Conservation (phyloP, 192 early-diverging fungal species). For the Lobosporangium transversale region DNA sequence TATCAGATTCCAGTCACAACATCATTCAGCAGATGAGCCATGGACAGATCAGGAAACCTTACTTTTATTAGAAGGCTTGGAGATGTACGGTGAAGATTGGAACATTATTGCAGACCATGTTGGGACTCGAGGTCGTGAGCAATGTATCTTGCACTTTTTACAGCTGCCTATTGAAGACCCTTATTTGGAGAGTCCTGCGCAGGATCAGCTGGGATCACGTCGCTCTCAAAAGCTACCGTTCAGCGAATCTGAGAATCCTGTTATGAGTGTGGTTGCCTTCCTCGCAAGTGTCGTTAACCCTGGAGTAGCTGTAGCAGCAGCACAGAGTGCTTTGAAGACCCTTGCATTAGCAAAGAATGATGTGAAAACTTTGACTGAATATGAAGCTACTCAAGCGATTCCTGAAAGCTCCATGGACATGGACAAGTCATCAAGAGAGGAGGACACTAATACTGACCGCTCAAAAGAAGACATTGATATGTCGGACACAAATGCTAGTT, state of each 20-base stretch:
- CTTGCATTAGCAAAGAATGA: slow-evolving; percentile 55
- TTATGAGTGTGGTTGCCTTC: slow-evolving; percentile 91
- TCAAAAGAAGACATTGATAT: slow-evolving; percentile 7
- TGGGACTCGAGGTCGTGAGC: slow-evolving; percentile 87
- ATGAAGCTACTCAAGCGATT: slow-evolving; percentile 1
- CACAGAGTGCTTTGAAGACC: slow-evolving; percentile 83
- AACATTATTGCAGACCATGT: slow-evolving; percentile 91
- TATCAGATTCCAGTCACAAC: slow-evolving; percentile 70
- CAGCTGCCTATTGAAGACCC: slow-evolving; percentile 91
- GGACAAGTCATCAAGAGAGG: slow-evolving; percentile 20
- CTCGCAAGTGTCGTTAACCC: slow-evolving; percentile 89
- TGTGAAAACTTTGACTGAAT: slow-evolving; percentile 29
- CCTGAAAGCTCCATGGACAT: slow-evolving; percentile 46
- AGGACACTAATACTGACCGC: not conserved
- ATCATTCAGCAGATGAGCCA: slow-evolving; percentile 63
- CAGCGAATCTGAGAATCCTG: slow-evolving; percentile 85
- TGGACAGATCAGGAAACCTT: slow-evolving; percentile 93
- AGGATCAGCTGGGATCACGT: slow-evolving; percentile 60
- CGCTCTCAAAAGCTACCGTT: slow-evolving; percentile 82
- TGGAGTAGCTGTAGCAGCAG: slow-evolving; percentile 85
- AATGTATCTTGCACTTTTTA: slow-evolving; percentile 91
- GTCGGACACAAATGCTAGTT: not conserved
- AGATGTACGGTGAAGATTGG: slow-evolving; percentile 97
- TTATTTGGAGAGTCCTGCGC: slow-evolving; percentile 53
- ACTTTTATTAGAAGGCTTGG: slow-evolving; percentile 90